phyloP scores from a whole-genome alignment of 768 basidiomycete genomes.

The Sistotremastrum suecicum region DNA sequence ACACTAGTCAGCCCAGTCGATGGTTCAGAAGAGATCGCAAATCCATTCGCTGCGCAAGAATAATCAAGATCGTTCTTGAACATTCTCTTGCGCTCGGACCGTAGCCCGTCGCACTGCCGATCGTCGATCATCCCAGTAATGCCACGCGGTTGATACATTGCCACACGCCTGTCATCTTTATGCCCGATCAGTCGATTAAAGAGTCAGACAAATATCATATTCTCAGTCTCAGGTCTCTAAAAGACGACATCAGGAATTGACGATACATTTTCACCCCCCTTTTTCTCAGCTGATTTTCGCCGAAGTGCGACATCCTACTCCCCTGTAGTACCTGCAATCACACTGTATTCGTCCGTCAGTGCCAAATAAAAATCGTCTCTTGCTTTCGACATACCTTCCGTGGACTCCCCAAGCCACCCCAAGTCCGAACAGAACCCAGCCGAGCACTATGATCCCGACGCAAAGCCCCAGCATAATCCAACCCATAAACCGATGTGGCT shows the following conservation, averaged over 20 bases:
- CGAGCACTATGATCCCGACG: constrained; percentile 19
- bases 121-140: too few relatives aligned
- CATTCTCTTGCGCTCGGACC: too few relatives aligned
- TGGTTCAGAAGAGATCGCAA: constrained; percentile 87
- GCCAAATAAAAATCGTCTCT: neutral
- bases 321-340: constrained; percentile 16
- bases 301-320: constrained; percentile 7
- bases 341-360: neutral
- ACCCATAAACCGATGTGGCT: constrained; percentile 4
- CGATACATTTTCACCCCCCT: too few relatives aligned
- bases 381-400: constrained; percentile 9
- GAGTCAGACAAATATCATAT: too few relatives aligned
- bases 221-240: too few relatives aligned
- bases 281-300: too few relatives aligned
- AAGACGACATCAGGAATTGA: too few relatives aligned
- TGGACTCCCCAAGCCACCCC: constrained; percentile 30
- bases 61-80: constrained; percentile 10
- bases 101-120: too few relatives aligned
- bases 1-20: constrained; percentile 90
- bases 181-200: too few relatives aligned
- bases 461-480: constrained; percentile 13
- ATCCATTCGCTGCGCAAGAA: constrained; percentile 71
- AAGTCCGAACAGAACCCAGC: constrained; percentile 28
- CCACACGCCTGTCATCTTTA: too few relatives aligned
- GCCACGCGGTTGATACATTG: too few relatives aligned